A percentile compares a stretch with the other conserved stretches of the same genome.
These are phyloP conservation scores for Coemansia sp. DNA, from an alignment of 192 early-diverging fungal genomes.

Conservation along the genomic window DNA sequence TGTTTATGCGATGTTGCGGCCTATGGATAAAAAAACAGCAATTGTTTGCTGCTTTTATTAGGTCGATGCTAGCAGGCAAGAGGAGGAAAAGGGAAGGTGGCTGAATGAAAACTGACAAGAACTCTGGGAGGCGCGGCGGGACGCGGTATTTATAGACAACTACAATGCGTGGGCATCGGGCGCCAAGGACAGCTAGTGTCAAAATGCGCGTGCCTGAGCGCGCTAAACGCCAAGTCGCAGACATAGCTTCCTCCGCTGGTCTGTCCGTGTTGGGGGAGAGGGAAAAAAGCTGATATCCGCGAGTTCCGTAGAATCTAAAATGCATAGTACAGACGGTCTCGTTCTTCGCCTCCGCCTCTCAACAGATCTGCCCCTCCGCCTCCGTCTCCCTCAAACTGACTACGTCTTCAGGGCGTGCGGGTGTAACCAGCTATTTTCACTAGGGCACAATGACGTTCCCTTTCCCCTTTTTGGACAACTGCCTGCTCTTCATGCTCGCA, in stretches of 20 bases:
- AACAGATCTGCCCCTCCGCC: conserved; percentile 5
- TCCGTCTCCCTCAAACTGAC: neutral
- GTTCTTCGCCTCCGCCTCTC: neutral
- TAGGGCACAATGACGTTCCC: too few relatives aligned
- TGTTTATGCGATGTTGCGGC: neutral
- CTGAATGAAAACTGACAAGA: conserved; percentile 6
- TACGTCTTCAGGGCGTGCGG: neutral
- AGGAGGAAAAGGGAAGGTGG: neutral
- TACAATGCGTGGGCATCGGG: neutral
- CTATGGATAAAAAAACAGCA: neutral
- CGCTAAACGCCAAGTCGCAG: too few relatives aligned
- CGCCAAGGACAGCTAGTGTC: conserved; percentile 1
- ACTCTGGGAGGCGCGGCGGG: neutral
- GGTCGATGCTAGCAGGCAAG: neutral
- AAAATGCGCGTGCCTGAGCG: neutral
- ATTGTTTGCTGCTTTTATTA: neutral
- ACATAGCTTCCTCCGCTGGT: neutral
- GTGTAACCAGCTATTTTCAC: neutral
- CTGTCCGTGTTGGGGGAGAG: neutral
- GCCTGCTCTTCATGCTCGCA: too few relatives aligned
- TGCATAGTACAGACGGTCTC: neutral
- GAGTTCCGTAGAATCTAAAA: neutral
- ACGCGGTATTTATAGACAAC: neutral
- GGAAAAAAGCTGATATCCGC: neutral
- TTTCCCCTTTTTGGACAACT: too few relatives aligned